Base-by-base conservation (phyloP, 805 yeast genomes). In the Maudiozyma bulderi region DNA sequence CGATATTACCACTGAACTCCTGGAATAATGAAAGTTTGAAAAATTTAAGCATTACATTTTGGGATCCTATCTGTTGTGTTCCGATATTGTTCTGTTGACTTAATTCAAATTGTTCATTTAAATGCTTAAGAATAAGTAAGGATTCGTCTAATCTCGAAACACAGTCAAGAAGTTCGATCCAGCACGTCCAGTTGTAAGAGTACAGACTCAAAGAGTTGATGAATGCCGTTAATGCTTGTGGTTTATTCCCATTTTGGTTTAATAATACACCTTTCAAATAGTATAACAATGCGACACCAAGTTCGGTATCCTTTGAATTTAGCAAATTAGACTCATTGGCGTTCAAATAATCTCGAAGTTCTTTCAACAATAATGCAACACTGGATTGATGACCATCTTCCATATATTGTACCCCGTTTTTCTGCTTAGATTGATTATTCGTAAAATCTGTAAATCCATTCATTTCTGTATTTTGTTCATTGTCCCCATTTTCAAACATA, bases 151-250 rank as follows among this genome's bases (percentile, higher is more conserved):
- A 73, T 32, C 79, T 74, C 7, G 77, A 66, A 31, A 87, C 67
- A 47, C 86, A 79, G 4, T 78, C 70, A 10, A 80, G 69, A 39
- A 93, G 70, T 60, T 91, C 97, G 50, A 76, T 73, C 97, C 97
- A 93, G 50, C 93, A 84, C 48, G 90, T 78, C 99, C 99, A 93
- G 64, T 91, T 91, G 64, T 75, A 85, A 0, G 97, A 95, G 57
- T 82, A 88, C 31, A 74, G 46, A 28, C 74, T 69, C 11, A 91
- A 60, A 1, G 96, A 83, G 44, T 73, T 73, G 32, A 80, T 70
- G 33, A 90, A 73, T 43, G 71, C 70, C 28, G 75, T 71, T 50
- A 82, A 80, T 0, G 97, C 96, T 35, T 70, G 62, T 1, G 68
- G 55, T n/a, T 67, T 66, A 54, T 83, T 80, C 45, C 81, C 80